These are phyloP conservation scores for Psilocybe cyanescens DNA, from an alignment of 768 basidiomycete species.

Conservation along the genomic window DNA sequence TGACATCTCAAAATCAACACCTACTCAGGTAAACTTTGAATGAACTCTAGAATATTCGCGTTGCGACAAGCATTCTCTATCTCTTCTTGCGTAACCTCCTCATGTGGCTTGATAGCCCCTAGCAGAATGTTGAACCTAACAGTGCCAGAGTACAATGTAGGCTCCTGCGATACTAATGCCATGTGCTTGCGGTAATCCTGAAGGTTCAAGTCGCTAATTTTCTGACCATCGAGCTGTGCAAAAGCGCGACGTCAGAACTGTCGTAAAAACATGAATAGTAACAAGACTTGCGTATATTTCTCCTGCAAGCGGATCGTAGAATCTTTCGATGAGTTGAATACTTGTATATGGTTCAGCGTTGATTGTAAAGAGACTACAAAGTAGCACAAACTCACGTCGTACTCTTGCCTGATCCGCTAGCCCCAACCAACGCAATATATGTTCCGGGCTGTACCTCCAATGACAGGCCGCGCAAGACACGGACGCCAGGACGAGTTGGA, in stretches of 20 bases:
- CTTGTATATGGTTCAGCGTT: slow-evolving; percentile 33
- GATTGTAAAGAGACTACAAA: background rate
- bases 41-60: slow-evolving; percentile 93
- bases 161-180: slow-evolving; percentile 91
- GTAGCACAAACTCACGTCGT: slow-evolving; percentile 57
- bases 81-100: slow-evolving; percentile 85
- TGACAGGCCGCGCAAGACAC: slow-evolving; percentile 79
- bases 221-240: slow-evolving; percentile 68
- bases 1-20: slow-evolving; percentile 20
- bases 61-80: slow-evolving; percentile 83
- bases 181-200: slow-evolving; percentile 89
- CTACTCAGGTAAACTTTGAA: slow-evolving; percentile 78
- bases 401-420: slow-evolving; percentile 81
- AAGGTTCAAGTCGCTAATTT: slow-evolving; percentile 76
- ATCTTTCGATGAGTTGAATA: slow-evolving; percentile 82
- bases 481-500: slow-evolving; percentile 82
- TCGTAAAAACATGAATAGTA: background rate
- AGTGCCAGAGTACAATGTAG: slow-evolving; percentile 86
- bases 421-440: slow-evolving; percentile 84
- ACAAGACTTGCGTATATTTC: slow-evolving; percentile 56
- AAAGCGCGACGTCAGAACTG: too few species aligned
- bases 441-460: slow-evolving; percentile 76
- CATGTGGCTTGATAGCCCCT: slow-evolving; percentile 75
- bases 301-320: slow-evolving; percentile 81
- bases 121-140: slow-evolving; percentile 91